These are phyloP conservation scores for Ramularia endophylla DNA, from an alignment of 2,329 filamentous ascomycete genomes.

Conservation along the genomic window DNA sequence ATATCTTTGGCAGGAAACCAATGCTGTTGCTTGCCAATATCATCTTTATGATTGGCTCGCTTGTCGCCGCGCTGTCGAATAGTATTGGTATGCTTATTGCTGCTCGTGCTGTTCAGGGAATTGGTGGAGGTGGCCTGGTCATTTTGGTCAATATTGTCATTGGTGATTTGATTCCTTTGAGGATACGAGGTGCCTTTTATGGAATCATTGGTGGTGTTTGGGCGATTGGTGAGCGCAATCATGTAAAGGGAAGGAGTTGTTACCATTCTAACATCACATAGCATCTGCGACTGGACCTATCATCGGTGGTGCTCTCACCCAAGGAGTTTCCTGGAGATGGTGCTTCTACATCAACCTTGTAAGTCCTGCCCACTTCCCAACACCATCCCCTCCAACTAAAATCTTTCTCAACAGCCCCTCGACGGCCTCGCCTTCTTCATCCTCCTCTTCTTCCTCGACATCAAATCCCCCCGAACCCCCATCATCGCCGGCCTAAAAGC, in stretches of 20 bases:
- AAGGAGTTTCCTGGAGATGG: slow-evolving; percentile 60
- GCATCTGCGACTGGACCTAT: slow-evolving; percentile 60
- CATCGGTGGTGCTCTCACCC: slow-evolving; percentile 61
- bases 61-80: slow-evolving; percentile 53
- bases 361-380: background rate
- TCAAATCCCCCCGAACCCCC: slow-evolving; percentile 62
- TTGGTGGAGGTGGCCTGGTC: slow-evolving; percentile 58
- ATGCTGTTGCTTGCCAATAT: slow-evolving; percentile 54
- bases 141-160: slow-evolving; percentile 60
- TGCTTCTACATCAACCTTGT: slow-evolving; percentile 43
- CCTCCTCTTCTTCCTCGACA: slow-evolving; percentile 56
- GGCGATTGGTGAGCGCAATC: slow-evolving; percentile 53
- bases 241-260: too few species aligned
- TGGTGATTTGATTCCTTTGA: slow-evolving; percentile 57
- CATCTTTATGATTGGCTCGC: slow-evolving; percentile 50
- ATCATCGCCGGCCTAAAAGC: slow-evolving; percentile 56
- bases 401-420: slow-evolving; percentile 39
- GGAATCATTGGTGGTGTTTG: slow-evolving; percentile 62
- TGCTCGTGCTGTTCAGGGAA: slow-evolving; percentile 57
- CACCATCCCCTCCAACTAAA: background rate
- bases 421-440: slow-evolving; percentile 55
- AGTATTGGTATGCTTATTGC: slow-evolving; percentile 58
- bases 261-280: slow-evolving; percentile 24
- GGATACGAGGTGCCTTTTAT: slow-evolving; percentile 52
- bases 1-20: slow-evolving; percentile 53